Percentiles rank a stretch among this genome's conserved stretches.
Conservation (phyloP, 1,139 yeast species). For the Scheffersomyces segobiensis region DNA sequence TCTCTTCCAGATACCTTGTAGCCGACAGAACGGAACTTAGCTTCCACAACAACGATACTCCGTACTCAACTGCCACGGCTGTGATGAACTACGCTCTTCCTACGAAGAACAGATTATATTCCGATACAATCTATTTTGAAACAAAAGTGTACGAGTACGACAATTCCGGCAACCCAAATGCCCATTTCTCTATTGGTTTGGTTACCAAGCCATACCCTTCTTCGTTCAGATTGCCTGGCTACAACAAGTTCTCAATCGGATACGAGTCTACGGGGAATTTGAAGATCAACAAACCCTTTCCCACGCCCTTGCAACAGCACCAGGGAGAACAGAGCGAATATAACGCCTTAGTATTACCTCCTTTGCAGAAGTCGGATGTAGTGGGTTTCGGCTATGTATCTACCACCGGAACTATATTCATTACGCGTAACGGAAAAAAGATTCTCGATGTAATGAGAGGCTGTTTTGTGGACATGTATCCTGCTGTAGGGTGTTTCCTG, state of each 20-base stretch:
- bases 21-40: slow-evolving; percentile 66
- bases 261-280: slow-evolving; percentile 85
- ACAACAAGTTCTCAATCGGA: slow-evolving; percentile 77
- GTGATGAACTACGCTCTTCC: slow-evolving; percentile 67
- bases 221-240: slow-evolving; percentile 83
- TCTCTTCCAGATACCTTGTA: slow-evolving; percentile 42
- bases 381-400: slow-evolving; percentile 90
- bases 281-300: slow-evolving; percentile 76
- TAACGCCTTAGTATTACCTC: slow-evolving; percentile 74
- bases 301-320: slow-evolving; percentile 50
- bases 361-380: slow-evolving; percentile 79
- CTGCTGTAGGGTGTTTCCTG: slow-evolving; percentile 82
- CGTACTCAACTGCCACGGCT: slow-evolving; percentile 48
- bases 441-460: slow-evolving; percentile 82
- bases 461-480: slow-evolving; percentile 77
- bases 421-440: slow-evolving; percentile 89
- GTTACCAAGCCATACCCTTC: slow-evolving; percentile 86
- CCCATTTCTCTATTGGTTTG: slow-evolving; percentile 70
- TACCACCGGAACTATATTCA: slow-evolving; percentile 77
- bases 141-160: slow-evolving; percentile 58
- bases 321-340: slow-evolving; percentile 46
- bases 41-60: slow-evolving; percentile 45
- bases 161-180: slow-evolving; percentile 38
- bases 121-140: slow-evolving; percentile 71
- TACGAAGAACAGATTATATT: slow-evolving; percentile 49